phyloP scores from a whole-genome alignment of 2,329 filamentous ascomycete genomes.

The Paramyrothecium roridum region DNA sequence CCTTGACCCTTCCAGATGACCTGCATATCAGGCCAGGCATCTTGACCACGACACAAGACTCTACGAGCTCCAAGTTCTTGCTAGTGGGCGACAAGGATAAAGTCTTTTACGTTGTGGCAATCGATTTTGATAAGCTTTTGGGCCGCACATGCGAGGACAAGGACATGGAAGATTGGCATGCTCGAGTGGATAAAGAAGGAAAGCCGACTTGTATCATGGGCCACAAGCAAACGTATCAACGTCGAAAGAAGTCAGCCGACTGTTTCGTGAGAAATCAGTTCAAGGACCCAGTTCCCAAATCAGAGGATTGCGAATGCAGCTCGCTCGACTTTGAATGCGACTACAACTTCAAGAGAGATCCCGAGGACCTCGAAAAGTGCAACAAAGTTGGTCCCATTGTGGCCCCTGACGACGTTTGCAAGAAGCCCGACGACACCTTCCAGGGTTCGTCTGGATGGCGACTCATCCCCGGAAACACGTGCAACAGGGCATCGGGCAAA shows the following conservation, averaged over 20 bases:
- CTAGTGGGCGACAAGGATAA: constrained; percentile 63
- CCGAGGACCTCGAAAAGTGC: constrained; percentile 66
- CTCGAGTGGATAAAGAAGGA: constrained; percentile 74
- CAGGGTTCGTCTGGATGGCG: constrained; percentile 87
- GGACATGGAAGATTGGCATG: constrained; percentile 87
- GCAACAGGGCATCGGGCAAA: constrained; percentile 55
- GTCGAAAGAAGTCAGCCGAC: constrained; percentile 81
- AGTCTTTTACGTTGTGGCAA: constrained; percentile 63
- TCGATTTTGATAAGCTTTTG: constrained; percentile 82
- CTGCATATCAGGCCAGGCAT: constrained; percentile 68
- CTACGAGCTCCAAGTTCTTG: constrained; percentile 87
- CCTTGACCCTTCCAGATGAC: constrained; percentile 62
- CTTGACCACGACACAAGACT: constrained; percentile 87
- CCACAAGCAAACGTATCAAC: constrained; percentile 81
- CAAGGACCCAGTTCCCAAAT: constrained; percentile 68
- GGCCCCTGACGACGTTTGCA: constrained; percentile 71
- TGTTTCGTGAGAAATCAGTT: constrained; percentile 89
- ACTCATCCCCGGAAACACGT: constrained; percentile 80
- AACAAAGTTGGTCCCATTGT: constrained; percentile 58
- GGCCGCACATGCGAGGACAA: constrained; percentile 72
- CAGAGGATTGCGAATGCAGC: constrained; percentile 76
- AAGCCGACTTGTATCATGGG: constrained; percentile 92
- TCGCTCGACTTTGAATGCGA: constrained; percentile 92
- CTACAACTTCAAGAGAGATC: constrained; percentile 75
- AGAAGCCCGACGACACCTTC: constrained; percentile 67